A percentile compares a stretch with the other conserved stretches of the same genome.
phyloP scores from a whole-genome alignment of 164 flowering plant genomes.

The Euptelea pleiosperma region DNA sequence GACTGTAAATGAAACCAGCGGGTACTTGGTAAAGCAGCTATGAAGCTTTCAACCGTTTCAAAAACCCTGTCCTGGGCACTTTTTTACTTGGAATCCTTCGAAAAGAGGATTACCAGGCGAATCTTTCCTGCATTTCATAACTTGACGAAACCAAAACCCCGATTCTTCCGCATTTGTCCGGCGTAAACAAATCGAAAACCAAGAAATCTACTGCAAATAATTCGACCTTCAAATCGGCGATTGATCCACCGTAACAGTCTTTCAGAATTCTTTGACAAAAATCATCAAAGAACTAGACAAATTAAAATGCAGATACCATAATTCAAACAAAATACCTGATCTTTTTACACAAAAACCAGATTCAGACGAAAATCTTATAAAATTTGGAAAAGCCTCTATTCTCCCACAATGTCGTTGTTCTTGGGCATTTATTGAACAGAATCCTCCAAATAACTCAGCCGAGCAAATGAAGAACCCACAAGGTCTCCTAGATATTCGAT shows the following conservation, averaged over 20 bases:
- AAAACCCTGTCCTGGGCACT: no score
- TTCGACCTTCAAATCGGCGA: background rate
- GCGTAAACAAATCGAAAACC: background rate
- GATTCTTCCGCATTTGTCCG: background rate
- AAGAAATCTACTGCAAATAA: no score
- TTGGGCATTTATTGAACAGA: no score
- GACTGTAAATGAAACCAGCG: constrained; percentile 7
- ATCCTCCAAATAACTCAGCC: background rate
- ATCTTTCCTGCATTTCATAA: background rate
- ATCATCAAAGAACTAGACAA: background rate
- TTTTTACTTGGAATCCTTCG: no score
- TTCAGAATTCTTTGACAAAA: background rate
- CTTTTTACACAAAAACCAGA: no score
- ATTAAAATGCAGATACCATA: background rate
- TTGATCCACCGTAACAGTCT: background rate
- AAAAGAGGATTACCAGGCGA: no score
- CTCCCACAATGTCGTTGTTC: background rate
- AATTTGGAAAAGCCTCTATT: no score
- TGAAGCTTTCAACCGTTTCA: constrained; percentile 13
- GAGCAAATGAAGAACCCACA: background rate
- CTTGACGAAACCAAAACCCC: no score
- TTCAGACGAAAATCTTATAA: no score
- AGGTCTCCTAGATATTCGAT: background rate
- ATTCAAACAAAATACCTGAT: background rate
- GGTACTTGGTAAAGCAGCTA: constrained; percentile 7